Base-by-base conservation (phyloP, 1,139 yeast species). In the Geotrichum citri-aurantii region DNA sequence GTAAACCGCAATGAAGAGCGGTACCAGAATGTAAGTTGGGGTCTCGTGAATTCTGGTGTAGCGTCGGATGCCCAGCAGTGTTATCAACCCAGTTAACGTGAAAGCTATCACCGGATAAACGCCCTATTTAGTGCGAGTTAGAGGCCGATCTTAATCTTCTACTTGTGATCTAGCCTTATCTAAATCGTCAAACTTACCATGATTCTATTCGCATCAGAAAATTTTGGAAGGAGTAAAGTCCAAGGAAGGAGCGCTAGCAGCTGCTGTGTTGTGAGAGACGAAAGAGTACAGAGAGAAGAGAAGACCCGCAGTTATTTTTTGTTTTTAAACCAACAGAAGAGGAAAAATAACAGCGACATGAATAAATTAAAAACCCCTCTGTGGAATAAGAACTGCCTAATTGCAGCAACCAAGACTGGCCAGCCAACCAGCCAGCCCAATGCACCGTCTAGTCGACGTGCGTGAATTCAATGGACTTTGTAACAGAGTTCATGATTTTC, bases 1-100 rank as follows among this genome's bases (percentile, higher is more conserved):
- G 66, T 76, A 80, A 10, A 81, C 74, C 17, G 85, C 80, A 21
- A 80, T 61, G 44, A 75, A 73, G 44, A 81, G 67, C 10, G 79
- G 76, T 10, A 73, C 60, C n/a, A 75, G 62, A 40, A 79, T 70
- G 61, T 74, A 78, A 6, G 66, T 50, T 0, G 82, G 81, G 27
- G 77, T 74, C 11, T 64, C 58, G 42, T 68, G 61, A 54, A 77
- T 60, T 37, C 71, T 63, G 42, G 78, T 69, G 65, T 70, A 79
- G 57, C 68, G 67, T 52, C 76, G 69, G 42, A 75, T 66, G 14
- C 71, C 69, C 58, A 65, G 60, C 49, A 73, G 59, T 10, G 75
- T 73, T 17, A 73, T 67, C 3, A 70, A 59, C 4, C 71, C 74
- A 3, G 78, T 71, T 6, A 64, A 33, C 23, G 69, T 50, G 53